Evolutionary conservation across 805 yeast genomes (phyloP).

Genomic region (Candida berthetii): DNA sequence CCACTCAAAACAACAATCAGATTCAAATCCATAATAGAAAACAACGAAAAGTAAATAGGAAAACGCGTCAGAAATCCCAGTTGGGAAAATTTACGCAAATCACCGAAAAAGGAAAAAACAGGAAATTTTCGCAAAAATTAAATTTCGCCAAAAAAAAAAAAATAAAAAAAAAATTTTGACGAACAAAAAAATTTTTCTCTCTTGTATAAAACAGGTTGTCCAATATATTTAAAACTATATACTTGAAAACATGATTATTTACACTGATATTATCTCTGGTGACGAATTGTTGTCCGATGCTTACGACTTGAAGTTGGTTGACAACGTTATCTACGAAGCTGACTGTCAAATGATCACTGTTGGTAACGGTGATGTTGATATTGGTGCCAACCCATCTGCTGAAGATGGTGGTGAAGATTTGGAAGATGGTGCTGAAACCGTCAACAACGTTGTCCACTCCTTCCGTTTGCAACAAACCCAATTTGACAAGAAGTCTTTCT

Average conservation of each 20-base stretch:
- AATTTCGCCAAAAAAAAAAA: not conserved
- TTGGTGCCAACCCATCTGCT: constrained; percentile 99
- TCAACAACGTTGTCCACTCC: constrained; percentile 97
- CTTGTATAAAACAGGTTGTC: not conserved
- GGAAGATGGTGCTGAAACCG: constrained; percentile 84
- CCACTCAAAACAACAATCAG: no score
- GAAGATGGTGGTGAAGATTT: constrained; percentile 80
- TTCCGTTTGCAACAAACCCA: constrained; percentile 95
- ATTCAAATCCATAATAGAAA: no score
- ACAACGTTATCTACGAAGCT: constrained; percentile 92
- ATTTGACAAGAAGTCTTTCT: constrained; percentile 97
- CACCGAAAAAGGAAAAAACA: no score
- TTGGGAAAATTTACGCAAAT: no score
- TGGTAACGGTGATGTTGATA: constrained; percentile 89
- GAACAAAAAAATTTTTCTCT: constrained; percentile 7
- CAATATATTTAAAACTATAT: not conserved
- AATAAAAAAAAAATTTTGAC: constrained; percentile 1
- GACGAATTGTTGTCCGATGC: constrained; percentile 98
- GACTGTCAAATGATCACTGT: constrained; percentile 91
- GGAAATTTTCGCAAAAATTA: not conserved
- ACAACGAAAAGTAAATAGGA: no score
- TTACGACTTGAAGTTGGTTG: constrained; percentile 83
- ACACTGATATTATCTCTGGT: constrained; percentile 74
- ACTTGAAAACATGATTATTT: constrained; percentile 11
- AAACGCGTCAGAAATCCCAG: no score